Conservation (phyloP, 1,284 basidiomycete genomes). For the Ganoderma lingzhi region DNA sequence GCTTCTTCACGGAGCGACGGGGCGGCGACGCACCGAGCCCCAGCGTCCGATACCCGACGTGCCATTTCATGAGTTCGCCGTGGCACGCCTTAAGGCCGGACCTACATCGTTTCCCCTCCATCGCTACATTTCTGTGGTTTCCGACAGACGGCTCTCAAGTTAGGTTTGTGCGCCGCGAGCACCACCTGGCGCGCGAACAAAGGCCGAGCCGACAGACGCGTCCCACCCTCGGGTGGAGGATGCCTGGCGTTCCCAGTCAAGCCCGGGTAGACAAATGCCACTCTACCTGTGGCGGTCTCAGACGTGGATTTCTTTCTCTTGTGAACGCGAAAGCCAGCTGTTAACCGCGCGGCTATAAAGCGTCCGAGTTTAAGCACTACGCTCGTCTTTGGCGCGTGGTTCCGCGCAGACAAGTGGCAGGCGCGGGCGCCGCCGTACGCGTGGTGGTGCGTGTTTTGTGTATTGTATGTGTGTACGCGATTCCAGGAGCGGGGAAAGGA, state of each 20-base stretch:
- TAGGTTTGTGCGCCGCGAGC: conserved; percentile 43
- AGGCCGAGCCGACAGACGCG: conserved; percentile 50
- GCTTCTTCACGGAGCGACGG: conserved; percentile 9
- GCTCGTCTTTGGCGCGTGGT: conserved; percentile 47
- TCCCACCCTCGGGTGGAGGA: not conserved
- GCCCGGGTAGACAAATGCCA: conserved; percentile 37
- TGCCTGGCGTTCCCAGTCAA: conserved; percentile 39
- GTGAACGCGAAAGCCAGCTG: conserved; percentile 36
- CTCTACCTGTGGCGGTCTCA: conserved; percentile 48
- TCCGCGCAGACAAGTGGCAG: conserved; percentile 48
- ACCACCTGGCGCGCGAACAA: conserved; percentile 45
- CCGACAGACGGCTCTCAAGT: conserved; percentile 38
- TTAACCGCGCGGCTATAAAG: conserved; percentile 41
- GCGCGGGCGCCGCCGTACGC: conserved; percentile 35
- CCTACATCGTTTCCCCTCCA: conserved; percentile 42
- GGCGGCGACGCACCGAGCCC: conserved; percentile 33
- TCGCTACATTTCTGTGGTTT: conserved; percentile 19
- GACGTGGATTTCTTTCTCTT: conserved; percentile 44
- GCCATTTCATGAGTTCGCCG: conserved; percentile 46
- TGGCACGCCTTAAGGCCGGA: conserved; percentile 57
- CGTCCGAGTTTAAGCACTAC: conserved; percentile 44
- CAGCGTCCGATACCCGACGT: conserved; percentile 51
- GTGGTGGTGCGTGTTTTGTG: conserved; percentile 14
- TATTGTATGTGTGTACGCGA: conserved; percentile 20
- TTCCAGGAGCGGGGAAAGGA: conserved; percentile 42